Evolutionary conservation across 2,329 filamentous ascomycete genomes (phyloP), one percentile per base, ranked within the genome.

Genomic region (Penicillium frequentans): DNA sequence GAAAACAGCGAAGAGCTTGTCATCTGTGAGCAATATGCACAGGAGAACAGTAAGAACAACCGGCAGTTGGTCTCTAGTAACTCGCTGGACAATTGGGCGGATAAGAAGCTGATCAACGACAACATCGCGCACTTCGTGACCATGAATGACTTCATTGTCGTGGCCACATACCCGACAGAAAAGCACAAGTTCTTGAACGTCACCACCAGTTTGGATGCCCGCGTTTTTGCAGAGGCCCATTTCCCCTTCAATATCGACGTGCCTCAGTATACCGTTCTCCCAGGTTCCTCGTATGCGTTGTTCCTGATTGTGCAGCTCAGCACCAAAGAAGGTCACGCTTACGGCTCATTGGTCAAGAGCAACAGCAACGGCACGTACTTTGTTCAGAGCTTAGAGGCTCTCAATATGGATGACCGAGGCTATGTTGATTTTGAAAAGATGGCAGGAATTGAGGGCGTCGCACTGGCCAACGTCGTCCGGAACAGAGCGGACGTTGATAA

Each of bases 361-460:
- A 99, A 99, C 79, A 97, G 92, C 67, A 98, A 99, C 70, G 95
- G 95, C 53, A 99, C 95, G 0, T 95, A 90, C 1, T 99, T 97
- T 69, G 90, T 96, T 13, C 79, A 96, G 62, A 96, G 90, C 73
- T 81, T 95, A 24, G 80, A 85, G 49, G 86, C 85, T 21, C 91
- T 98, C 70, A 97, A 98, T 74, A 85, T 91, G 65, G 87, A 97
- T 70, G 78, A 82, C 13, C 66, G 73, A 2, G 92, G 88, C 44
- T 97, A 88, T 68, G 93, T 96, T 45, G 95, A 99, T 71, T 99
- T 96, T 74, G 95, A 99, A 73, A 97, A 96, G 79, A 91, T 97
- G 81, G 84, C 90, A 48, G 92, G 92, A 3, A 81, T 99, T 14
- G 93, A 99, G 74, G 95, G 95, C 44, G 91, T 99, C 50, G 86